phyloP scores from a whole-genome alignment of 1,284 basidiomycete genomes.

The Fomitiporia mediterranea region DNA sequence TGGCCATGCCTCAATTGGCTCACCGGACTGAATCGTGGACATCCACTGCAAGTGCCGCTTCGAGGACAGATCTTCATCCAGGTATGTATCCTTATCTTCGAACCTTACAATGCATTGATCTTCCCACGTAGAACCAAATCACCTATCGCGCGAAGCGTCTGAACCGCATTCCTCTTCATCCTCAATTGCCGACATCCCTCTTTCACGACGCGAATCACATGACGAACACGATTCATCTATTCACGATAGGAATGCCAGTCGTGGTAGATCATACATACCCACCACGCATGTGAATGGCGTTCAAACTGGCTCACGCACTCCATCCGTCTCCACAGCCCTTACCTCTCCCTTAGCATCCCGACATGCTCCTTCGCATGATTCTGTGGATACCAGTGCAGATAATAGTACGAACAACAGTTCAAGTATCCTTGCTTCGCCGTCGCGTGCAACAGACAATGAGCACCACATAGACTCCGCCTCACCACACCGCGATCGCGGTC shows the following conservation, averaged over 20 bases:
- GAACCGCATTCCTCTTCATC: slow-evolving; percentile 16
- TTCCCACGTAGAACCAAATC: not conserved
- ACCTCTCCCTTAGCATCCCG: slow-evolving; percentile 6
- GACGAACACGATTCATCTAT: slow-evolving; percentile 1
- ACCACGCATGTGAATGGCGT: not conserved
- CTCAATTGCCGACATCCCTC: slow-evolving; percentile 7
- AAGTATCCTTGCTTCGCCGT: slow-evolving; percentile 1
- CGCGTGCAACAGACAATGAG: slow-evolving; percentile 15
- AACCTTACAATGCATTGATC: too few relatives aligned
- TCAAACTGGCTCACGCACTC: slow-evolving; percentile 13
- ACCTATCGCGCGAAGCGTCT: slow-evolving; percentile 2
- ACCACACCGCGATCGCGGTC: slow-evolving; percentile 25
- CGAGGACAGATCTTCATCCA: not conserved
- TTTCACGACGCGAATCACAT: slow-evolving; percentile 15
- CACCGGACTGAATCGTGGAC: slow-evolving; percentile 1
- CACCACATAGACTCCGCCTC: not conserved
- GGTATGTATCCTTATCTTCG: too few relatives aligned
- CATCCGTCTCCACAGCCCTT: slow-evolving; percentile 15
- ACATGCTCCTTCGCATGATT: not conserved
- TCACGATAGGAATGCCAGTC: slow-evolving; percentile 19
- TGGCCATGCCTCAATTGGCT: not conserved
- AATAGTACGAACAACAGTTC: not conserved
- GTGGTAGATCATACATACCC: slow-evolving; percentile 10
- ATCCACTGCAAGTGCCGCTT: slow-evolving; percentile 1
- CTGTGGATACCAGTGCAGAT: not conserved